phyloP scores from a whole-genome alignment of 371 early-diverging fungal genomes.

The Mucor ambiguus region DNA sequence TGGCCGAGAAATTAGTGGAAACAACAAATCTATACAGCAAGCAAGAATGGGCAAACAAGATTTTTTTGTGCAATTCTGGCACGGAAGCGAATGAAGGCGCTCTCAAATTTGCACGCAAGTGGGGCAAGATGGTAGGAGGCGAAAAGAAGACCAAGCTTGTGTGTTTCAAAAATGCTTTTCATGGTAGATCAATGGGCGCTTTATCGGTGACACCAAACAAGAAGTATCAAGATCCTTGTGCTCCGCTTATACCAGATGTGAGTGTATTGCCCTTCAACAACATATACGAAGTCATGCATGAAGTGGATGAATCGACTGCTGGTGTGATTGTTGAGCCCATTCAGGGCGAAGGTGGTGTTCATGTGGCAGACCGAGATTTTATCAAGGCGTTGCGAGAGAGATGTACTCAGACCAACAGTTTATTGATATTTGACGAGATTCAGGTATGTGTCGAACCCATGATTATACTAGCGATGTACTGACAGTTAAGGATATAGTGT shows the following conservation, averaged over 20 bases:
- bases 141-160: constrained; percentile 62
- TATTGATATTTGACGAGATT: constrained; percentile 94
- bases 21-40: constrained; percentile 51
- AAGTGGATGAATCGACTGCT: constrained; percentile 74
- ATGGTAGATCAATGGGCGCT: constrained; percentile 93
- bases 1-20: constrained; percentile 74
- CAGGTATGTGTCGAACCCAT: constrained; percentile 59
- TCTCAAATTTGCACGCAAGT: constrained; percentile 91
- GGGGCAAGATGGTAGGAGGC: constrained; percentile 60
- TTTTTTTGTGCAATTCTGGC: constrained; percentile 91
- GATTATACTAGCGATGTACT: neutral
- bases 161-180: constrained; percentile 86
- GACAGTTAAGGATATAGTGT: constrained; percentile 44
- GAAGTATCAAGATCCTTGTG: constrained; percentile 90
- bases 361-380: constrained; percentile 69
- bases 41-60: constrained; percentile 54
- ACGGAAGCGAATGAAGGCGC: constrained; percentile 76
- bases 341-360: constrained; percentile 94
- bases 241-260: constrained; percentile 87
- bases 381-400: constrained; percentile 69
- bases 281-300: constrained; percentile 53
- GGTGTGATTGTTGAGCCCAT: constrained; percentile 94
- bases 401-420: constrained; percentile 78
- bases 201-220: constrained; percentile 85
- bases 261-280: constrained; percentile 70